Conservation (phyloP, 208 protist genomes). For the Acanthamoeba sp. region DNA sequence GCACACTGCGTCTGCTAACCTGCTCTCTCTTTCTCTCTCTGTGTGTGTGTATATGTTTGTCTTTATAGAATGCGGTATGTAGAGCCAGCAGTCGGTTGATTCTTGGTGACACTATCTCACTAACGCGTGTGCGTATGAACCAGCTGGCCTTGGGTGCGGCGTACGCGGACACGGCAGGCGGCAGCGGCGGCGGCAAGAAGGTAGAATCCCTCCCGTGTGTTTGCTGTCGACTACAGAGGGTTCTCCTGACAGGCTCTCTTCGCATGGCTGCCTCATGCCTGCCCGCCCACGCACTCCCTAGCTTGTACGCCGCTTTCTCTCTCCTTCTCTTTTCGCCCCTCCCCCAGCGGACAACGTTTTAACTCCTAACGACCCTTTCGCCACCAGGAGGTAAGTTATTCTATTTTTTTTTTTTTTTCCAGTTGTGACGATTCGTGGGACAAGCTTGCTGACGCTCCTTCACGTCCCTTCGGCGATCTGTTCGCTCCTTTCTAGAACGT, state of each 20-base stretch:
- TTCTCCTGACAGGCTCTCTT: not conserved
- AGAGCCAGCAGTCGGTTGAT: not conserved
- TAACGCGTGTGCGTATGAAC: not conserved
- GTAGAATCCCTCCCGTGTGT: no score
- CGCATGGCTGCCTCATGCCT: no score
- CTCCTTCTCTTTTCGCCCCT: no score
- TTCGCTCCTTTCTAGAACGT: no score
- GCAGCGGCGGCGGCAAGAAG: not conserved
- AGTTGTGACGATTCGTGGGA: no score
- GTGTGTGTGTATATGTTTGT: no score
- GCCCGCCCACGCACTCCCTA: no score
- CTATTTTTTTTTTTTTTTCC: no score
- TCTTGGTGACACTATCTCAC: not conserved
- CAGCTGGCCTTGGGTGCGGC: slow-evolving; percentile 25
- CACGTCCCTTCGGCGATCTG: no score
- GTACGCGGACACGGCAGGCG: not conserved
- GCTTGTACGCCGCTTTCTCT: not conserved
- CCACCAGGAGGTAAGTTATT: not conserved
- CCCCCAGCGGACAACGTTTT: no score
- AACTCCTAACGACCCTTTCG: not conserved
- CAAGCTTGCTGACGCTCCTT: no score
- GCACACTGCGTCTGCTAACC: not conserved
- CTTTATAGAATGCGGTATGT: not conserved
- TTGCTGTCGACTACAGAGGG: not conserved
- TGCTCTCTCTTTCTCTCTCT: not conserved